A percentile compares a stretch with the other conserved stretches of the same genome.
phyloP scores from a whole-genome alignment of 2,329 filamentous ascomycete genomes.

The Ceratocystis albifundus region DNA sequence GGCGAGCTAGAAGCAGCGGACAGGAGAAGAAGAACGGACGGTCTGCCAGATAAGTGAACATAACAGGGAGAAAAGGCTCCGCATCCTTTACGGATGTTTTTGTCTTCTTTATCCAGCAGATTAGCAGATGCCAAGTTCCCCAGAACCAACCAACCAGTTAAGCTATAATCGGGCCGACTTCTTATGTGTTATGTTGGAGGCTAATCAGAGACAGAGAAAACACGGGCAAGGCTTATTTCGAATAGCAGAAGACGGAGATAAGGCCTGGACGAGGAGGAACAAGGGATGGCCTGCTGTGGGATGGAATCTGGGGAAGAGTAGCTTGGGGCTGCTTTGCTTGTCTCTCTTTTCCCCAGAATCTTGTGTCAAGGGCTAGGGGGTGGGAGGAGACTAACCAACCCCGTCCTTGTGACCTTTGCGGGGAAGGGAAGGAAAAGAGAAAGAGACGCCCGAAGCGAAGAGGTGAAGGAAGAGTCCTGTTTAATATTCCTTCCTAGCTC shows the following conservation, averaged over 20 bases:
- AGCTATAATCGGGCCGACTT: slow-evolving; percentile 2
- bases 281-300: not conserved
- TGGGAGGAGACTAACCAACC: not conserved
- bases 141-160: not conserved
- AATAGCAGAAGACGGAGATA: not conserved
- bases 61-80: not conserved
- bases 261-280: not conserved
- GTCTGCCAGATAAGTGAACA: not conserved
- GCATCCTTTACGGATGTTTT: too few relatives aligned
- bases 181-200: not conserved
- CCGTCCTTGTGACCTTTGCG: not conserved
- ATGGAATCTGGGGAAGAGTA: not conserved
- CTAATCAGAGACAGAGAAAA: not conserved
- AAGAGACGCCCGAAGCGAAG: slow-evolving; percentile 1
- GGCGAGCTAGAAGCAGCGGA: not conserved
- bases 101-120: too few relatives aligned
- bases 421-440: not conserved
- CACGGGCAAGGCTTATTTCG: not conserved
- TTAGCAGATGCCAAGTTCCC: too few relatives aligned
- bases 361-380: not conserved
- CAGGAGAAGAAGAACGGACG: not conserved
- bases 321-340: not conserved
- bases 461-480: not conserved
- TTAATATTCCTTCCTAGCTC: not conserved
- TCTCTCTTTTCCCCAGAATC: not conserved